Evolutionary conservation across 2,329 filamentous ascomycete genomes (phyloP), one percentile per base, ranked within the genome.

Genomic region (Raffaelea albimanens): DNA sequence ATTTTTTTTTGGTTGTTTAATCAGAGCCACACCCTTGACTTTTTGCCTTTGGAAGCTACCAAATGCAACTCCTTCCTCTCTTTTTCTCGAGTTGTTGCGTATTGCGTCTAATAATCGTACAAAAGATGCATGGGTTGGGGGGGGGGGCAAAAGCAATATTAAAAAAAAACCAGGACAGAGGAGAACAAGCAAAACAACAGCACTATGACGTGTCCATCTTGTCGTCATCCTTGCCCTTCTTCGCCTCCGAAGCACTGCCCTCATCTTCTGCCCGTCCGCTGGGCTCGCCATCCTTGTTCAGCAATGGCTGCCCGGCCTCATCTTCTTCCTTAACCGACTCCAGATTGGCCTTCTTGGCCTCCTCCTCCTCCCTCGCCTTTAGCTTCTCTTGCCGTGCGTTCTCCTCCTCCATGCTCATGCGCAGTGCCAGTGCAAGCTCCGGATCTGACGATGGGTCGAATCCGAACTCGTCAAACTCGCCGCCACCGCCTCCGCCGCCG

Each of bases 371-470:
- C 58, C 82, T 81, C 57, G 84, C 87, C 25, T 29, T 29, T 60
- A 85, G 81, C 68, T 88, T 88, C 65, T 95, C 90, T 67, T 94
- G 83, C 59, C 93, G 76, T 52, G 90, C 90, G 71, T 94, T 94
- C 68, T 98, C 93, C 64, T 98, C 93, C 65, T 98, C 93, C 78
- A 95, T 88, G 67, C 87, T 95, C 88, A 98, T 95, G 54, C 93
- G 83, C 63, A 98, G 72, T 45, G 93, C 93, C 57, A 98, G 79
- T 20, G 93, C 93, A 60, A 98, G 72, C 66, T 98, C 93, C 3
- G 93, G 93, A 62, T 98, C 93, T 59, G 90, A 77, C 46, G 83
- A 85, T 14, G 91, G 90, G 65, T 97, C 93, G 56, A 95, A 87
- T 54, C 87, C 88, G 62, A 94, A 94, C 57, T 89, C 86, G 58